Percentiles rank a stretch among this genome's conserved stretches.
phyloP scores from a whole-genome alignment of 768 basidiomycete species.

The Kwoniella bestiolae region DNA sequence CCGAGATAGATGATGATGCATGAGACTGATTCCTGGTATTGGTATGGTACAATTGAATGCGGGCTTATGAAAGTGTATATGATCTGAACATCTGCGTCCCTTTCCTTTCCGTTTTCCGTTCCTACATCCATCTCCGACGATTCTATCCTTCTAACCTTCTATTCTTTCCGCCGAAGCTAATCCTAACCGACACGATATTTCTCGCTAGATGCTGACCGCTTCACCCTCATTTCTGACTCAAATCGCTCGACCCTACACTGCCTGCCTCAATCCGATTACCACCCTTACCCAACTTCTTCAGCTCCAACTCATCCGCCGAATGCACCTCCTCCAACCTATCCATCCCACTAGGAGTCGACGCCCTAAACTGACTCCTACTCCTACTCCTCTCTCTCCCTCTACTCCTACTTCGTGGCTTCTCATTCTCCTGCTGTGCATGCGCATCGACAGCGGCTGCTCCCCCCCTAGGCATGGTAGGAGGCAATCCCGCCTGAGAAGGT shows the following conservation, averaged over 20 bases:
- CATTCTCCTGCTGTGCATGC: background rate
- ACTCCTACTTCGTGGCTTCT: conserved; percentile 8
- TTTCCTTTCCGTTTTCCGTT: background rate
- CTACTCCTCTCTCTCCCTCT: conserved; percentile 7
- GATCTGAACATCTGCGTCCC: background rate
- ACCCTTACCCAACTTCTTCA: background rate
- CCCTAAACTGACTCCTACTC: conserved; percentile 4
- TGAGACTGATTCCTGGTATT: background rate
- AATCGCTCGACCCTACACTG: background rate
- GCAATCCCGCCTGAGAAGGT: conserved; percentile 7
- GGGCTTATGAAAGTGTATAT: background rate
- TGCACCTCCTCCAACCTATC: conserved; percentile 17
- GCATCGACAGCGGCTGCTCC: conserved; percentile 10
- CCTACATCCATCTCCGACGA: too few relatives aligned
- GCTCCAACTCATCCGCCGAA: conserved; percentile 14
- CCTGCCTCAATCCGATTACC: background rate
- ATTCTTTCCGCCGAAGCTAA: background rate
- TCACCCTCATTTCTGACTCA: background rate
- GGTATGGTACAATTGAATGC: background rate
- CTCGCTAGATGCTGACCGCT: background rate
- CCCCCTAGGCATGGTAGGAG: conserved; percentile 22
- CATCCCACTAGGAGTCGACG: conserved; percentile 13
- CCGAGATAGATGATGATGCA: background rate
- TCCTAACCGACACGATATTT: background rate
- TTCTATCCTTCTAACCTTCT: background rate